Evolutionary conservation across 345 rosid species (phyloP).

Genomic region (Anastatica hierochuntica): DNA sequence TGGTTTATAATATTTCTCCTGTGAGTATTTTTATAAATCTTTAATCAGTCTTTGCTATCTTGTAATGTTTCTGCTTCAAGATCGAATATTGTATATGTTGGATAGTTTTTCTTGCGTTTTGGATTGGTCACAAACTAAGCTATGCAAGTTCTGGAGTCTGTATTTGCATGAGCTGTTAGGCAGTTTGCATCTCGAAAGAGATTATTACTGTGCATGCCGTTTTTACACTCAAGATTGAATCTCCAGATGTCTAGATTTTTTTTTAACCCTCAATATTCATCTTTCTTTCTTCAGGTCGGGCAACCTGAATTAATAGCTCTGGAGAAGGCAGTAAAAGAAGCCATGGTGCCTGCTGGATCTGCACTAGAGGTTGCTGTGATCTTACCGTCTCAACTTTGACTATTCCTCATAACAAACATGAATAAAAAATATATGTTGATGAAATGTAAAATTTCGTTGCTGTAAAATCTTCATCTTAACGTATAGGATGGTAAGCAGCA

Average conservation of each 20-base stretch:
- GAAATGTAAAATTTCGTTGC: neutral
- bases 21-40: conserved; percentile 38
- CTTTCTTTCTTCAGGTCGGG: conserved; percentile 50
- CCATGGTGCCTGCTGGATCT: conserved; percentile 76
- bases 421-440: neutral
- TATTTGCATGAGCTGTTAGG: conserved; percentile 7
- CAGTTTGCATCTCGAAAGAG: neutral
- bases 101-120: neutral
- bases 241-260: too few species aligned
- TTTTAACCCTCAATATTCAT: too few species aligned
- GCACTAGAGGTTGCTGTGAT: conserved; percentile 67
- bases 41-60: neutral
- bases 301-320: conserved; percentile 80
- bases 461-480: conserved; percentile 1
- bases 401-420: too few species aligned
- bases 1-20: conserved; percentile 68
- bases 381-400: neutral
- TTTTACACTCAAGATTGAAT: too few species aligned
- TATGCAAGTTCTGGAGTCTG: conserved; percentile 3
- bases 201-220: conserved; percentile 5
- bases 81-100: neutral
- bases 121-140: conserved; percentile 2
- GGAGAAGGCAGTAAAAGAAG: conserved; percentile 75
- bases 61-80: neutral
- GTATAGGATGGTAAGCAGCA: neutral